These are phyloP conservation scores for Zasmidium angulare DNA, from an alignment of 2,329 filamentous ascomycete species.

Conservation along the genomic window DNA sequence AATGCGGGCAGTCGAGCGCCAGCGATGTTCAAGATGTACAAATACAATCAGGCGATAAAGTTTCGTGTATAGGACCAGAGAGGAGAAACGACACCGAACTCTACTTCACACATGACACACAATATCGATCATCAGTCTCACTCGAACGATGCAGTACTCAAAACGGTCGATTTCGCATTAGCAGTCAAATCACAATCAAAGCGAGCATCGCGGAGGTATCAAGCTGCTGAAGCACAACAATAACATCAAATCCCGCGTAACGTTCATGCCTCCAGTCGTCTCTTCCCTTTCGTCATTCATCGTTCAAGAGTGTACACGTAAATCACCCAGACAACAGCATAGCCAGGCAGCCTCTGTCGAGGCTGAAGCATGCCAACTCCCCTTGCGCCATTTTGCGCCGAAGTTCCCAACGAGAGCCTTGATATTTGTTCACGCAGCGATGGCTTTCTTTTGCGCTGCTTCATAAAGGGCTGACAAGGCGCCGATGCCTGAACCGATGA, in stretches of 20 bases:
- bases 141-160: too few species aligned
- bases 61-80: not conserved
- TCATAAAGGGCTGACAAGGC: constrained; percentile 73
- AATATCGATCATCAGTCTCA: not conserved
- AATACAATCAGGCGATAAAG: not conserved
- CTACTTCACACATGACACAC: not conserved
- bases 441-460: constrained; percentile 60
- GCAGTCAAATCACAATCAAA: not conserved
- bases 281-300: not conserved
- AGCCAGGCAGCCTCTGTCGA: not conserved
- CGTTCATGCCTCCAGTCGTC: too few species aligned
- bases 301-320: not conserved
- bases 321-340: not conserved
- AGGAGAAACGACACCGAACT: not conserved
- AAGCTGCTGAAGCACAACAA: not conserved
- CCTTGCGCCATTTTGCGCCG: not conserved
- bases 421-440: not conserved
- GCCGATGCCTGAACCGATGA: constrained; percentile 68
- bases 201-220: not conserved
- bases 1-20: too few species aligned
- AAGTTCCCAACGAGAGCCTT: not conserved
- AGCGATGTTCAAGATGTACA: not conserved
- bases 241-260: too few species aligned
- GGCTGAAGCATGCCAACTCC: not conserved
- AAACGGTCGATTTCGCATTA: too few species aligned